Conservation (phyloP, 148 eudicot species). For the Vaccinium darrowii region DNA sequence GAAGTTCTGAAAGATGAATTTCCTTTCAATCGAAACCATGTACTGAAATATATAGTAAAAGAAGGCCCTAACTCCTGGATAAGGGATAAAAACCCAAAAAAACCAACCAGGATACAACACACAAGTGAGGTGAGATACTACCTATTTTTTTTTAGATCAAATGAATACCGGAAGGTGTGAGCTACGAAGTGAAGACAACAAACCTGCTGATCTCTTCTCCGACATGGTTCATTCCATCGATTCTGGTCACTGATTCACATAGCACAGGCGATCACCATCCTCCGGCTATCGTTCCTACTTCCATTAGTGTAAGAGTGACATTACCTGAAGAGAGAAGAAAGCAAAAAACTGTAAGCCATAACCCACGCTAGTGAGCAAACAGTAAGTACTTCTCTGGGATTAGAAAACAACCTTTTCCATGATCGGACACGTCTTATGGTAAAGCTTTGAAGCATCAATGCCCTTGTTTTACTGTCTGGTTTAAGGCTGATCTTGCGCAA, state of each 20-base stretch:
- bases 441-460: constrained; percentile 60
- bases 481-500: constrained; percentile 45
- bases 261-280: not conserved
- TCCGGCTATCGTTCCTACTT: not conserved
- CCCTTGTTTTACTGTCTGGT: constrained; percentile 67
- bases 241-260: constrained; percentile 1
- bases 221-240: not conserved
- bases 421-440: constrained; percentile 8
- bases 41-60: too few species aligned
- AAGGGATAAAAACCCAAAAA: too few species aligned
- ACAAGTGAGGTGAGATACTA: too few species aligned
- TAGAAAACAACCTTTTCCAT: constrained; percentile 7
- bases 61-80: too few species aligned
- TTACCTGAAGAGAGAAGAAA: not conserved
- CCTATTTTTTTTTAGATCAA: not conserved
- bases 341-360: not conserved
- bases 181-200: not conserved
- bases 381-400: not conserved
- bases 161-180: not conserved
- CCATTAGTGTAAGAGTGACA: not conserved
- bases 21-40: too few species aligned
- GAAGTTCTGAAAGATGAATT: too few species aligned
- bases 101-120: too few species aligned
- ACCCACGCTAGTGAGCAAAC: not conserved
- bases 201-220: not conserved